These are phyloP conservation scores for Musa acuminata DNA, from an alignment of 176 grass and related monocot species.

Conservation along the genomic window DNA sequence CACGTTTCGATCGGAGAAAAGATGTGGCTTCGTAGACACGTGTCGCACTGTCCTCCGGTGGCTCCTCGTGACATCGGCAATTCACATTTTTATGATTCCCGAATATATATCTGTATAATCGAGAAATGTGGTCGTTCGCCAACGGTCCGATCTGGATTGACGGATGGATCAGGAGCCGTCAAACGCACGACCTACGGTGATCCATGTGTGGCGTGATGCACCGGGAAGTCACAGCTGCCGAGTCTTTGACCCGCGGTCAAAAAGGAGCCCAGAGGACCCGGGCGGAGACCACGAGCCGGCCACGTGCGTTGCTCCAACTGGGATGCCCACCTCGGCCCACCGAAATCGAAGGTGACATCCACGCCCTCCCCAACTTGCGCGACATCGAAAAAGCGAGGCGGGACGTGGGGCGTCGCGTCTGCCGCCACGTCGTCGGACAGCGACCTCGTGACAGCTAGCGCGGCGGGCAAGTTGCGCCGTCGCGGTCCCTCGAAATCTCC, in stretches of 20 bases:
- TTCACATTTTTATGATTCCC: no score
- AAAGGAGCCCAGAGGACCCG: not conserved
- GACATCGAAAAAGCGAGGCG: conserved; percentile 5
- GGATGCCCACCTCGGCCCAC: not conserved
- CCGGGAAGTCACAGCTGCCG: not conserved
- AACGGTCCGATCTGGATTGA: no score
- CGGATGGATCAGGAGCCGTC: not conserved
- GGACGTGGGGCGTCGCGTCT: not conserved
- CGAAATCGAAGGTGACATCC: not conserved
- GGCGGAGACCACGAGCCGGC: not conserved
- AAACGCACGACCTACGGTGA: not conserved
- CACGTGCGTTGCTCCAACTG: not conserved
- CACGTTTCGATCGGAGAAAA: not conserved
- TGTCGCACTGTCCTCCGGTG: not conserved
- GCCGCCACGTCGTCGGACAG: not conserved
- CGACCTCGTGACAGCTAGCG: not conserved
- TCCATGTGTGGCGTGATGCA: not conserved
- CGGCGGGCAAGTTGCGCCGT: conserved; percentile 4
- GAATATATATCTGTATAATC: no score
- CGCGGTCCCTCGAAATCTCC: not conserved
- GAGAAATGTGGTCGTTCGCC: no score
- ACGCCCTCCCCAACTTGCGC: conserved; percentile 1
- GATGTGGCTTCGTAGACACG: not conserved
- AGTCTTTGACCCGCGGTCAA: not conserved
- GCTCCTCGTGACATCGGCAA: no score